A percentile compares a stretch with the other conserved stretches of the same genome.
Evolutionary conservation across 2,329 filamentous ascomycete species (phyloP).

Genomic region (Aspergillus pseudonomiae): DNA sequence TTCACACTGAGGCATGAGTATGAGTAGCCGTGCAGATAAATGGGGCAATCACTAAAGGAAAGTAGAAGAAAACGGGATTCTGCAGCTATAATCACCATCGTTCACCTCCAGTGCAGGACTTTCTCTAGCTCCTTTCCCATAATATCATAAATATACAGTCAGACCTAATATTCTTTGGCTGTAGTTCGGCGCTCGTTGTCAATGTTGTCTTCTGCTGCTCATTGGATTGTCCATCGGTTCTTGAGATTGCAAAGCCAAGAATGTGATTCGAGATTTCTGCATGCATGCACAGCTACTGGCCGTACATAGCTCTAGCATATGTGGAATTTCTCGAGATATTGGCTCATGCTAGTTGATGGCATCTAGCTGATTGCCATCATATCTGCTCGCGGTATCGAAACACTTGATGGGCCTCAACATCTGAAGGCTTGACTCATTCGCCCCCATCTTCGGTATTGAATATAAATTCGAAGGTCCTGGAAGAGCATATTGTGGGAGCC

Average conservation of each 20-base stretch:
- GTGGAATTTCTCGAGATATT: too few species aligned
- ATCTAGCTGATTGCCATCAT: background rate
- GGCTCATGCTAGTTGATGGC: too few species aligned
- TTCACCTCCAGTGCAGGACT: slow-evolving; percentile 12
- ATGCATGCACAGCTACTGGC: background rate
- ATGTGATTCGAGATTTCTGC: background rate
- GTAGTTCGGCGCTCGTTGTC: background rate
- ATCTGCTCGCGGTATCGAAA: background rate
- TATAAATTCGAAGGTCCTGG: background rate
- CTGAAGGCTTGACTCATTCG: background rate
- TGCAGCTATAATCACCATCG: slow-evolving; percentile 7
- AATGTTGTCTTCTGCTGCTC: background rate
- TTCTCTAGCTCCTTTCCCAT: background rate
- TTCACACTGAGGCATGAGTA: slow-evolving; percentile 6
- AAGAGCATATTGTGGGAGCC: background rate
- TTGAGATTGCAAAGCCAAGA: background rate
- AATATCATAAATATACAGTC: too few species aligned
- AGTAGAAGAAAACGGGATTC: slow-evolving; percentile 11
- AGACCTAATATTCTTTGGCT: background rate
- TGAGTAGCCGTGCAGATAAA: slow-evolving; percentile 14
- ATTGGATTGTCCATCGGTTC: too few species aligned
- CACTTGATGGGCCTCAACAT: background rate
- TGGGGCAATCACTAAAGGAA: slow-evolving; percentile 7
- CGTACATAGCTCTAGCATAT: background rate
- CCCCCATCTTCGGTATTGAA: background rate